Percentiles rank a stretch among this genome's conserved stretches.
Evolutionary conservation across 2,329 filamentous ascomycete species (phyloP).

Genomic region (Calonectria pteridis): DNA sequence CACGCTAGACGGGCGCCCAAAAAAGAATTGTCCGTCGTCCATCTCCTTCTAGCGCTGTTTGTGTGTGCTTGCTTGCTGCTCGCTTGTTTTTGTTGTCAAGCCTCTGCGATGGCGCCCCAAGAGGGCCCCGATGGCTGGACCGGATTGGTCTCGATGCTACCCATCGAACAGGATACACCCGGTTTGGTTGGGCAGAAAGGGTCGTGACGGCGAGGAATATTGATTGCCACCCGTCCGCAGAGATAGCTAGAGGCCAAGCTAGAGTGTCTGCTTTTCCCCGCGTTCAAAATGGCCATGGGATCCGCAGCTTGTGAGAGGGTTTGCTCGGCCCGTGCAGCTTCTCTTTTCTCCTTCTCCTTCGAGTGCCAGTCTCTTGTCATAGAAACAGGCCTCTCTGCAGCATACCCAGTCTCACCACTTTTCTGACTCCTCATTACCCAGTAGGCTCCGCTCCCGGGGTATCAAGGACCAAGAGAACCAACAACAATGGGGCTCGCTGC

Average conservation of each 20-base stretch:
- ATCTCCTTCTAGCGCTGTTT: neutral
- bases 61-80: neutral
- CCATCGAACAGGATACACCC: neutral
- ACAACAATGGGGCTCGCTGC: slow-evolving; percentile 21
- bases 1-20: neutral
- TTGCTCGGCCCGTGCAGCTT: neutral
- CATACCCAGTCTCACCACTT: neutral
- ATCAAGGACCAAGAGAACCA: neutral
- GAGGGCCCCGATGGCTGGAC: neutral
- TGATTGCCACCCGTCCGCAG: neutral
- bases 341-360: neutral
- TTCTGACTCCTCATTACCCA: too few relatives aligned
- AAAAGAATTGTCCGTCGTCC: neutral
- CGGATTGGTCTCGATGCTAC: neutral
- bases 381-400: neutral
- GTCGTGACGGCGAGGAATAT: neutral
- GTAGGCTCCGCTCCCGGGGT: neutral
- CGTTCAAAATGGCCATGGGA: neutral
- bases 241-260: neutral
- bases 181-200: neutral
- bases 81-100: neutral
- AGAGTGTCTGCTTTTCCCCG: neutral
- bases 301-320: neutral
- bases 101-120: neutral
- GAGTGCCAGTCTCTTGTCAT: neutral